Evolutionary conservation across 495 filamentous ascomycete genomes (phyloP).

Genomic region (Bathelium albidoporum): DNA sequence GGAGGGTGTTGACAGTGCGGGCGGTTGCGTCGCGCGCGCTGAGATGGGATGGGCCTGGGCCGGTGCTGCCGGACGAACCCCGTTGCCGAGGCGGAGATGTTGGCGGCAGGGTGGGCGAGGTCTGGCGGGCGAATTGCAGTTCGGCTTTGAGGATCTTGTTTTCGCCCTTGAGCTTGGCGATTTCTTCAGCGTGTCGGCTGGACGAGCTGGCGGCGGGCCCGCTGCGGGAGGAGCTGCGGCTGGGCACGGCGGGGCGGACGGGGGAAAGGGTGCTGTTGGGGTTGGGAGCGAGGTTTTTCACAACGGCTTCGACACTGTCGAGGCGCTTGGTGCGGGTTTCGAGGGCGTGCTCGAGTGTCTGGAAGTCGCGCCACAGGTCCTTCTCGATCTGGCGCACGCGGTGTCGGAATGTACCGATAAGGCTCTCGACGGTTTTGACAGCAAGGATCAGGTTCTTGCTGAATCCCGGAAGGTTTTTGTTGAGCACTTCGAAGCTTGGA

Average conservation of each 20-base stretch:
- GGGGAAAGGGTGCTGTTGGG: background rate
- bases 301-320: conserved; percentile 72
- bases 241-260: background rate
- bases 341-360: conserved; percentile 70
- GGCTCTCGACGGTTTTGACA: conserved; percentile 75
- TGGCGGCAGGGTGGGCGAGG: conserved; percentile 21
- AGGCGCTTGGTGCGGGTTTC: conserved; percentile 71
- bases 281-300: conserved; percentile 23
- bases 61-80: too few species aligned
- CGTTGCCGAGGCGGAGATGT: conserved; percentile 24
- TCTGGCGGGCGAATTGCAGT: conserved; percentile 55
- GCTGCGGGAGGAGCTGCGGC: conserved; percentile 38
- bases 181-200: conserved; percentile 36
- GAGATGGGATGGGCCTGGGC: conserved; percentile 5
- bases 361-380: conserved; percentile 82
- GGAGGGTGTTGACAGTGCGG: conserved; percentile 35
- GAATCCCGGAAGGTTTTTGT: conserved; percentile 67
- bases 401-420: conserved; percentile 69
- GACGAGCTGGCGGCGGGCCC: conserved; percentile 10
- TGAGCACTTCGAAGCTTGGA: conserved; percentile 69
- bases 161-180: conserved; percentile 63
- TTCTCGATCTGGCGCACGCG: conserved; percentile 77
- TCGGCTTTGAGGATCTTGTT: conserved; percentile 79
- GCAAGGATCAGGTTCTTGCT: conserved; percentile 78
- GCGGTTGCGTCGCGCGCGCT: conserved; percentile 17